Evolutionary conservation across 2,329 filamentous ascomycete species (phyloP).

Genomic region (Neofusicoccum ribis): DNA sequence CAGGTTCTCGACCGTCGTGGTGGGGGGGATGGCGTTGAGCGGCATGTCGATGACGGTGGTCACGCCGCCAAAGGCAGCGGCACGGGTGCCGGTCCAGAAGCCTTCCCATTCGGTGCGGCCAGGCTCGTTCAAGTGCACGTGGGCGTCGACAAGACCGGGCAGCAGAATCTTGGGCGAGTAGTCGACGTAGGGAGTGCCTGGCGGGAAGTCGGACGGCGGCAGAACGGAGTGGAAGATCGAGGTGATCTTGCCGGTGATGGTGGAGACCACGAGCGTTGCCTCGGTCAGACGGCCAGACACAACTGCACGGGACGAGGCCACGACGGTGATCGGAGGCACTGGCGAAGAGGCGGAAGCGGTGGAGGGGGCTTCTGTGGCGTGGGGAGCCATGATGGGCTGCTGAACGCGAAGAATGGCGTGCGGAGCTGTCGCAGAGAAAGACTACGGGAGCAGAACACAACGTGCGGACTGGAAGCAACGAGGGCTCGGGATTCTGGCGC

Average conservation of each 20-base stretch:
- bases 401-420: too few relatives aligned
- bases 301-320: conserved; percentile 82
- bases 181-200: conserved; percentile 73
- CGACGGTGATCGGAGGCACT: conserved; percentile 62
- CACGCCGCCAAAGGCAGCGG: conserved; percentile 91
- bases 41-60: conserved; percentile 99
- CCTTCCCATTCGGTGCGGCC: conserved; percentile 98
- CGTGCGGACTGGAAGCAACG: background rate
- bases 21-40: conserved; percentile 93
- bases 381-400: conserved; percentile 35
- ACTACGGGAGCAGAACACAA: background rate
- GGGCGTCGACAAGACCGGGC: conserved; percentile 91
- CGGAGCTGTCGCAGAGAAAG: background rate
- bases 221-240: conserved; percentile 72
- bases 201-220: conserved; percentile 72
- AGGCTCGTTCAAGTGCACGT: conserved; percentile 96
- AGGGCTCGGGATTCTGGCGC: background rate
- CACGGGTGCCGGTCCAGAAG: conserved; percentile 90
- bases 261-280: conserved; percentile 80
- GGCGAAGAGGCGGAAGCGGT: conserved; percentile 27
- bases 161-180: conserved; percentile 82
- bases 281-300: conserved; percentile 75
- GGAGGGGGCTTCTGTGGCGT: conserved; percentile 29
- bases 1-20: conserved; percentile 81
- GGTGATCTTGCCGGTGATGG: conserved; percentile 78